Evolutionary conservation across 2,329 filamentous ascomycete genomes (phyloP), one percentile per base, ranked within the genome.

Genomic region (Colletotrichum shisoi): DNA sequence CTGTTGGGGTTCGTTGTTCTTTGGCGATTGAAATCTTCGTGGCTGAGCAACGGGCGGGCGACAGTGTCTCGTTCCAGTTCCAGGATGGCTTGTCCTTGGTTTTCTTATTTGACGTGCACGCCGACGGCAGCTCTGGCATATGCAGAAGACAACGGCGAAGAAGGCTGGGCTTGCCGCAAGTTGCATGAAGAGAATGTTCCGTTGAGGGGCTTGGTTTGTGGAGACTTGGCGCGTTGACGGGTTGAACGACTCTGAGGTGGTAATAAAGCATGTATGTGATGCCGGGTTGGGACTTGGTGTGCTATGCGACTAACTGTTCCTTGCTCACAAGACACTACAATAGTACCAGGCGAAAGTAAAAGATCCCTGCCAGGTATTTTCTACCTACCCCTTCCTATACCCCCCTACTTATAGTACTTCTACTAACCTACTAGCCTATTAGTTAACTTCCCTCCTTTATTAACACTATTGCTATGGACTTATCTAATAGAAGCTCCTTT

Each of bases 41-140:
- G 44, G 17, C n/a, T 45, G 8, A 19, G 44, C 44, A 45, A 12
- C 4, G n/a, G 44, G 44, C n/a, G 51, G 2, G n/a, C 12, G 53
- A 44, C 37, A 45, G 21, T 44, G 39, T 39, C 27, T 27, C 37
- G 44, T 48, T 48, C 31, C 19, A n/a, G 13, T 49, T 40, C 44
- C 57, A 58, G 56, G 44, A 39, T 44, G 45, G 15, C 21, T n/a
- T 45, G 45, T 39, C 19, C 31, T 34, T 34, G 7, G 27, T 5
- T 49, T 49, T 17, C 21, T 49, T 49, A 31, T 34, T 24, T 7
- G 37, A 46, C 17, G 31, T 24, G 37, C 52, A 44, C 46, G 44
- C 48, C 24, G 54, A 37, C 64, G 48, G 54, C 48, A 64, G 19
- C 37, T 64, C 61, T 59, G 61, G 44, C 61, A 67, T 54, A 37